Evolutionary conservation across 176 grass and related monocot genomes (phyloP).

Genomic region (Elymus sibiricus): DNA sequence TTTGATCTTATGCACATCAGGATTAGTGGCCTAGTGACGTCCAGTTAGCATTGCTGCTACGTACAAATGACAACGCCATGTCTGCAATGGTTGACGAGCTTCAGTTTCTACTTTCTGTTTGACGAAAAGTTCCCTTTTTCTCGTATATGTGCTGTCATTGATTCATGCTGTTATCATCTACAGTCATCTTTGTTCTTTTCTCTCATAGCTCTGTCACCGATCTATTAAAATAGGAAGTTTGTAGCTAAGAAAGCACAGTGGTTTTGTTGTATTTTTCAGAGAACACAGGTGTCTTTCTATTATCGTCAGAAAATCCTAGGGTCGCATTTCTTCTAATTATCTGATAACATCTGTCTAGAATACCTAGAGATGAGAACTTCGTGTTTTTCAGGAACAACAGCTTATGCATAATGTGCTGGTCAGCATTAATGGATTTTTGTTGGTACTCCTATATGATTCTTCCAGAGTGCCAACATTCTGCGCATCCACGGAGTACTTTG

Average conservation of each 20-base stretch:
- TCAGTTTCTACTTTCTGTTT: slow-evolving; percentile 40
- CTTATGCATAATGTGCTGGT: not conserved
- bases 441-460: not conserved
- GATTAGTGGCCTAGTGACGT: not conserved
- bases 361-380: not conserved
- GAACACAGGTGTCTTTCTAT: no score
- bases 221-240: no score
- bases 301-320: no score
- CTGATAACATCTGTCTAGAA: not conserved
- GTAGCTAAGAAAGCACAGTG: no score
- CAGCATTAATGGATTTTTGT: not conserved
- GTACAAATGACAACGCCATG: not conserved
- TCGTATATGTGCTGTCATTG: not conserved
- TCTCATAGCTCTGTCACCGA: no score
- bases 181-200: not conserved
- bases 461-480: no score
- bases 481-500: no score
- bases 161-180: slow-evolving; percentile 16
- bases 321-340: no score
- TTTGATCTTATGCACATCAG: slow-evolving; percentile 14
- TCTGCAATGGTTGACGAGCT: slow-evolving; percentile 16
- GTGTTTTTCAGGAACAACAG: not conserved
- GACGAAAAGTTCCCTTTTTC: not conserved
- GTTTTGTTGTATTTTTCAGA: no score
- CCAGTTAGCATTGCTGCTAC: not conserved